These are phyloP conservation scores for Nymphaea colorata DNA, from an alignment of 164 flowering plant genomes.

Conservation along the genomic window DNA sequence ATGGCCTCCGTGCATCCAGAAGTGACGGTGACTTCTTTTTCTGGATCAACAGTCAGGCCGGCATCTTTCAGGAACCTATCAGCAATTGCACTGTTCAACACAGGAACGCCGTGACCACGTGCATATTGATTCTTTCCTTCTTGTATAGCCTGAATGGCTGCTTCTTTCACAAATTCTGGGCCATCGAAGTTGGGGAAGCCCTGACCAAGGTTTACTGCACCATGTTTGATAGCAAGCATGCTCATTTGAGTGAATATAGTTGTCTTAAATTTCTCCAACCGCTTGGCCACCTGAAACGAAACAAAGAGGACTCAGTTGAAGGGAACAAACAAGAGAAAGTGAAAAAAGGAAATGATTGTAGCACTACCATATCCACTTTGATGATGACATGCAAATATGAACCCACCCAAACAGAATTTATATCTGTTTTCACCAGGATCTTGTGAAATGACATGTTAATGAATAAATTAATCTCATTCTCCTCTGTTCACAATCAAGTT, in stretches of 20 bases:
- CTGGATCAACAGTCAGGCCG: slow-evolving; percentile 80
- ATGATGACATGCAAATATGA: too few relatives aligned
- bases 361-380: too few relatives aligned
- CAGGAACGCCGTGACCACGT: slow-evolving; percentile 84
- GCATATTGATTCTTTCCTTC: slow-evolving; percentile 98
- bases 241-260: slow-evolving; percentile 98
- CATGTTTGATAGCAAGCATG: slow-evolving; percentile 78
- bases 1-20: slow-evolving; percentile 99
- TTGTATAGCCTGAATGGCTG: slow-evolving; percentile 81
- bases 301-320: too few relatives aligned
- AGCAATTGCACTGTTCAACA: slow-evolving; percentile 73
- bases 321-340: background rate
- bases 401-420: too few relatives aligned
- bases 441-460: too few relatives aligned
- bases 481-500: too few relatives aligned
- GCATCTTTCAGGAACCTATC: slow-evolving; percentile 74
- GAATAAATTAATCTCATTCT: too few relatives aligned
- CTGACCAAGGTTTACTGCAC: slow-evolving; percentile 95
- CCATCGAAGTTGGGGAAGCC: slow-evolving; percentile 98
- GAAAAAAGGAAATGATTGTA: background rate
- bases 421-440: too few relatives aligned
- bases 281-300: slow-evolving; percentile 64
- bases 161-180: slow-evolving; percentile 95
- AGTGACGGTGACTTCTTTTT: slow-evolving; percentile 89
- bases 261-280: slow-evolving; percentile 93